Base-by-base conservation (phyloP, 371 early-diverging fungal species). In the Blakeslea trispora region DNA sequence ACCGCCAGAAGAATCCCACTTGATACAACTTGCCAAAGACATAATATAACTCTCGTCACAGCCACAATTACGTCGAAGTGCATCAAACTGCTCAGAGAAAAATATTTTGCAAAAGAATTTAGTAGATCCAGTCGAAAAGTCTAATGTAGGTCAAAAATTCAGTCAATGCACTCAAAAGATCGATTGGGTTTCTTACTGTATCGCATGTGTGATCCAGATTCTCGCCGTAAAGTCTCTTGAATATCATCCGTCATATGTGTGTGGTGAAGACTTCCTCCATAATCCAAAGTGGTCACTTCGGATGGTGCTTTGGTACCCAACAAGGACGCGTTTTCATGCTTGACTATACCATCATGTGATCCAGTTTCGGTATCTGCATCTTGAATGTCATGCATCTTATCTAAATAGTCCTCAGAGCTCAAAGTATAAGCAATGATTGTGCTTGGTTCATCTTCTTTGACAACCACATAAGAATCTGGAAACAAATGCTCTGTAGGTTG, bases 81-180 rank as follows among this genome's bases (percentile, higher is more conserved):
- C 90, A 64, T 95, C 95, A 72, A 98, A 98, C 68, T 97, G 94
- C 55, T 95, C 93, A 11, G 95, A 91, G 69, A 87, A 98, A 65
- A 90, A 97, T 5, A 95, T 87, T 59, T 90, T 92, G 81, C 97
- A 96, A 43, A 84, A 81, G 40, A 95, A 81, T 55, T 82, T 83
- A 0, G 92, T 86, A 9, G 85, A 79, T 0, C 91, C 95, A 32
- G 91, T 90, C 18, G 81, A 69, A 53, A 94, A 92, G 42, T 88
- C 76, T 76, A 55, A 21, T 44, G 35, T 18, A 24, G 15, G 21
- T 23, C 4, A 8, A 44, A 0, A n/a, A 15, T 42, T 31, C n/a
- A 2, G 39, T 11, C 11, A 19, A 8, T 21, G 21, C 13, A 23
- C 22, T 31, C n/a, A n/a, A n/a, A n/a, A n/a, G n/a, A n/a, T n/a